These are phyloP conservation scores for Leccinum olivaceopallidum DNA, from an alignment of 768 basidiomycete species.

Conservation along the genomic window DNA sequence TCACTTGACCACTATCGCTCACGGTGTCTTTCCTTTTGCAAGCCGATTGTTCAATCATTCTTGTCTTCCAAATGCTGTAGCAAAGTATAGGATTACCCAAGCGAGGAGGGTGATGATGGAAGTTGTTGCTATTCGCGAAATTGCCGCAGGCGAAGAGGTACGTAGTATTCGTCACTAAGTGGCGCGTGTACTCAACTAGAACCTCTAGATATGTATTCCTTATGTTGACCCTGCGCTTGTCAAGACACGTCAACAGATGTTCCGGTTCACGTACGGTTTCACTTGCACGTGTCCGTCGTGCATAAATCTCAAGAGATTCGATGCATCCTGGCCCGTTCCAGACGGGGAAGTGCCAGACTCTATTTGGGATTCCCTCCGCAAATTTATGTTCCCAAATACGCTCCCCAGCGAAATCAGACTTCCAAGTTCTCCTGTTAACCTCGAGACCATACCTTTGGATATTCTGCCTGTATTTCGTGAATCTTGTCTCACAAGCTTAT, in stretches of 20 bases:
- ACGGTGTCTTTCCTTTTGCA: conserved; percentile 75
- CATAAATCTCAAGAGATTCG: conserved; percentile 39
- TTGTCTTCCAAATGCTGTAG: conserved; percentile 70
- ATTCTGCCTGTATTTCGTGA: conserved; percentile 53
- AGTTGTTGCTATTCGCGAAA: conserved; percentile 60
- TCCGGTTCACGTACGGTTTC: conserved; percentile 68
- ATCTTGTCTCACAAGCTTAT: conserved; percentile 54
- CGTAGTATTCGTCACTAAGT: neutral
- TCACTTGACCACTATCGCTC: conserved; percentile 66
- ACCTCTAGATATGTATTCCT: conserved; percentile 64
- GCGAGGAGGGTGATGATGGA: conserved; percentile 53
- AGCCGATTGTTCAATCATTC: conserved; percentile 86
- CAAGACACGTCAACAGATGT: conserved; percentile 57
- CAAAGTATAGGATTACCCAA: conserved; percentile 52
- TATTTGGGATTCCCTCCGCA: conserved; percentile 36
- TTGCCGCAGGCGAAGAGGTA: conserved; percentile 67
- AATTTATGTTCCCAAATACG: conserved; percentile 38
- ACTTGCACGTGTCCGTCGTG: conserved; percentile 63
- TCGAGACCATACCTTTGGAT: conserved; percentile 37
- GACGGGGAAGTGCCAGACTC: conserved; percentile 18
- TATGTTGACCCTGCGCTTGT: conserved; percentile 78
- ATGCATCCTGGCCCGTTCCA: conserved; percentile 41
- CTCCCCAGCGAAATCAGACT: conserved; percentile 24
- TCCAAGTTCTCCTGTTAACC: conserved; percentile 27
- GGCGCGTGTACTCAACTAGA: neutral